Percentiles rank a stretch among this genome's conserved stretches.
Conservation (phyloP, 345 rosid genomes). For the Hibiscus tridactylites region DNA sequence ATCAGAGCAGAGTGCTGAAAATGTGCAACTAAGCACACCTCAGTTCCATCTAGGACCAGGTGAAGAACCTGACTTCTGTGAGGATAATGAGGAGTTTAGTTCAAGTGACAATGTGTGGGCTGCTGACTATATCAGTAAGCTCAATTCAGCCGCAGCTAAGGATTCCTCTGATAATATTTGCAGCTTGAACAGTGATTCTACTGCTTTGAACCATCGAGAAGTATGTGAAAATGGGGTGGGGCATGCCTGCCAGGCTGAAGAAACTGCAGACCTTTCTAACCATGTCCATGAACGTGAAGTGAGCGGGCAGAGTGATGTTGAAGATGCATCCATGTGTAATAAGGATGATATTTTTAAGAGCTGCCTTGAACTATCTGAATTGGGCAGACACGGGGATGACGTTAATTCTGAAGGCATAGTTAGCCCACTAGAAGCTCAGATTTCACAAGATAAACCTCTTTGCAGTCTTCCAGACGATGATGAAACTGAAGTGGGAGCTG, state of each 20-base stretch:
- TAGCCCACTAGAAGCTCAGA: conserved; percentile 22
- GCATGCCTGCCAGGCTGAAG: conserved; percentile 24
- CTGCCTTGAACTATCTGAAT: conserved; percentile 38
- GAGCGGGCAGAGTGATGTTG: background rate
- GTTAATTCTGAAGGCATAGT: conserved; percentile 17
- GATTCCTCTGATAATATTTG: conserved; percentile 17
- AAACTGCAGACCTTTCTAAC: conserved; percentile 15
- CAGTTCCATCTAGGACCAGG: conserved; percentile 79
- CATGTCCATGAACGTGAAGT: conserved; percentile 13
- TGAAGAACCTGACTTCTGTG: conserved; percentile 57
- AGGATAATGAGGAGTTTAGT: conserved; percentile 51
- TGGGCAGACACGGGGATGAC: conserved; percentile 28
- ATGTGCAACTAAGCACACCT: conserved; percentile 55
- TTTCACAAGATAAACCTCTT: conserved; percentile 19
- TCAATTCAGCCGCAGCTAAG: conserved; percentile 31
- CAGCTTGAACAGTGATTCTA: conserved; percentile 9
- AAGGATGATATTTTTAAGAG: conserved; percentile 40
- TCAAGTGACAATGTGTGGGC: conserved; percentile 49
- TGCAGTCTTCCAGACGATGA: conserved; percentile 16
- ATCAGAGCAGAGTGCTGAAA: conserved; percentile 52
- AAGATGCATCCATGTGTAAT: conserved; percentile 10
- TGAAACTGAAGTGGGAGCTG: conserved; percentile 25
- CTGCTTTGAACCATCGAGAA: conserved; percentile 22
- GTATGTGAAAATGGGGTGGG: conserved; percentile 30
- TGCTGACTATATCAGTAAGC: conserved; percentile 36